Percentiles rank a stretch among this genome's conserved stretches.
phyloP scores from a whole-genome alignment of 2,329 filamentous ascomycete genomes.

The Periconia sp. region DNA sequence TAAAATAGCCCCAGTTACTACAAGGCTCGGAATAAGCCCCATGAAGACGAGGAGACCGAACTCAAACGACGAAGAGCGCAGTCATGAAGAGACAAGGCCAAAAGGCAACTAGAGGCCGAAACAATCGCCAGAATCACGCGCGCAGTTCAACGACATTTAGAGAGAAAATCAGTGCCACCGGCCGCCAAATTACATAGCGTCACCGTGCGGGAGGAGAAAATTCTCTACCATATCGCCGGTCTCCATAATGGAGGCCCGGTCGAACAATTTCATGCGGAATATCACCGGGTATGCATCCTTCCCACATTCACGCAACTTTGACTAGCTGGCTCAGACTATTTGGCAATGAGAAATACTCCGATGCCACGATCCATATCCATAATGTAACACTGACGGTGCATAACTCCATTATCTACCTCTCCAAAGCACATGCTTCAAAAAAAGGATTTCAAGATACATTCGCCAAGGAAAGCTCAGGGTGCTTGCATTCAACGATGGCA shows the following conservation, averaged over 20 bases:
- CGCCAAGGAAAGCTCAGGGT: constrained; percentile 12
- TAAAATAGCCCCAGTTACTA: constrained; percentile 15
- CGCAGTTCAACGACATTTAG: background rate
- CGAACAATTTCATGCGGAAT: no score
- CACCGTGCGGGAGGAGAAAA: background rate
- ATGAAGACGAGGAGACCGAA: background rate
- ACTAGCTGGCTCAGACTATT: constrained; percentile 12
- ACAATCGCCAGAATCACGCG: background rate
- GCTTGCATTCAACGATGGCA: constrained; percentile 12
- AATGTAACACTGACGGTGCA: constrained; percentile 10
- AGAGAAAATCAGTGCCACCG: no score
- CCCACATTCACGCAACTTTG: no score
- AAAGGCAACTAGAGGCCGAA: background rate
- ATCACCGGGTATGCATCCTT: no score
- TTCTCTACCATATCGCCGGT: background rate
- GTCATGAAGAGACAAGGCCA: background rate
- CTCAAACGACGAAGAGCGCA: background rate
- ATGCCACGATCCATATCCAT: constrained; percentile 12
- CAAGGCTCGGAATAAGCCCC: no score
- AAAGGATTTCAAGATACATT: constrained; percentile 17
- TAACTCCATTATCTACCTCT: constrained; percentile 15
- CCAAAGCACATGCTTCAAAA: constrained; percentile 19
- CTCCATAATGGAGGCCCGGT: constrained; percentile 1
- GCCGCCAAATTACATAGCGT: no score
- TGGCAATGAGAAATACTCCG: constrained; percentile 14